Conservation (phyloP, 257 asterid species). For the Asclepias syriaca region DNA sequence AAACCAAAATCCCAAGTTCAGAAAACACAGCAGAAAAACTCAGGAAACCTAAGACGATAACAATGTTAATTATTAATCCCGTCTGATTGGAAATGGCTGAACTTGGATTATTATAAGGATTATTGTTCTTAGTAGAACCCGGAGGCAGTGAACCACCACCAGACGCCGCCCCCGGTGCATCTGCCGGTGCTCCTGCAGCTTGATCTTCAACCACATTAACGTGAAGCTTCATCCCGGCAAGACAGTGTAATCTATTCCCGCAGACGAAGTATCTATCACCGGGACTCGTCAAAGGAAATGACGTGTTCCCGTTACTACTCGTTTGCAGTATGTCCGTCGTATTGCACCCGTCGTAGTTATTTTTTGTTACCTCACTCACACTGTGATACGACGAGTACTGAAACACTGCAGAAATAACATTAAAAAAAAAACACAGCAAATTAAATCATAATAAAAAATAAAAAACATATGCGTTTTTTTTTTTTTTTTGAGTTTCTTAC, state of each 20-base stretch:
- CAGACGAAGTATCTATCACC: slow-evolving; percentile 63
- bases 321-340: slow-evolving; percentile 55
- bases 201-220: slow-evolving; percentile 28
- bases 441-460: background rate
- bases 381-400: slow-evolving; percentile 60
- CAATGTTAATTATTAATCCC: background rate
- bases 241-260: slow-evolving; percentile 67
- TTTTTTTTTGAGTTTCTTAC: slow-evolving; percentile 28
- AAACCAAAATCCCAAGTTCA: background rate
- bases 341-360: slow-evolving; percentile 57
- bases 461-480: background rate
- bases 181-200: slow-evolving; percentile 23
- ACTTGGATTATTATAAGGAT: slow-evolving; percentile 26
- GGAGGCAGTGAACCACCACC: slow-evolving; percentile 32
- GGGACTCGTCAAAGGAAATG: slow-evolving; percentile 31
- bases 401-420: slow-evolving; percentile 48
- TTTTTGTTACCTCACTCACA: slow-evolving; percentile 46
- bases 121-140: slow-evolving; percentile 46
- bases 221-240: slow-evolving; percentile 80
- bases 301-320: slow-evolving; percentile 63
- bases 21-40: slow-evolving; percentile 5
- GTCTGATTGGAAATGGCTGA: slow-evolving; percentile 15
- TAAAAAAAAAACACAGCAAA: background rate
- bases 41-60: slow-evolving; percentile 8
- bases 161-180: slow-evolving; percentile 34